phyloP scores from a whole-genome alignment of 1,139 yeast species.

The Zhuliangozyma parablackwelliae region DNA sequence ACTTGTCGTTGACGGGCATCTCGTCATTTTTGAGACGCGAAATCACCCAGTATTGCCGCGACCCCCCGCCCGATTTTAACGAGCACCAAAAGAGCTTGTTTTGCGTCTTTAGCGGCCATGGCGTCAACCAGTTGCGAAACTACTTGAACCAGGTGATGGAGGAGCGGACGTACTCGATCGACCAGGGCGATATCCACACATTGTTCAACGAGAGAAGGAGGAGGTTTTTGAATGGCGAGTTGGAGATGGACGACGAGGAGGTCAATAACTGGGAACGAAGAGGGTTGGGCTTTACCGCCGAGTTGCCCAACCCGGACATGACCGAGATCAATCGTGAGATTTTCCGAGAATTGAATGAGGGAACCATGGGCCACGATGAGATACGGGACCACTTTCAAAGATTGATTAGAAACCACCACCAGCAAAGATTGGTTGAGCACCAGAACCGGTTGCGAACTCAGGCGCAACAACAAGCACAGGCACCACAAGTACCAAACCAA shows the following conservation, averaged over 20 bases:
- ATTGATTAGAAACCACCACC: slow-evolving; percentile 28
- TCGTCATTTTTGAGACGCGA: slow-evolving; percentile 83
- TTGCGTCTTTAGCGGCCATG: slow-evolving; percentile 91
- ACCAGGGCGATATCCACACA: slow-evolving; percentile 36
- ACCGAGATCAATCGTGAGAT: slow-evolving; percentile 31
- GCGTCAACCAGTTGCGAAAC: slow-evolving; percentile 69
- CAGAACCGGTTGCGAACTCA: slow-evolving; percentile 6
- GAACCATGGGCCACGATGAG: slow-evolving; percentile 33
- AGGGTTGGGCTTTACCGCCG: slow-evolving; percentile 6
- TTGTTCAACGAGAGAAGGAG: slow-evolving; percentile 32
- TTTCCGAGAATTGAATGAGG: slow-evolving; percentile 28
- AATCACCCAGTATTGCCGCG: slow-evolving; percentile 81
- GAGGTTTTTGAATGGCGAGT: slow-evolving; percentile 17
- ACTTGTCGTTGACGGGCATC: slow-evolving; percentile 85
- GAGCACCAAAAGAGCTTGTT: slow-evolving; percentile 81
- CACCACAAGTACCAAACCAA: slow-evolving; percentile 1
- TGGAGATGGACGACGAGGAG: slow-evolving; percentile 28
- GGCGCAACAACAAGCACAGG: slow-evolving; percentile 5
- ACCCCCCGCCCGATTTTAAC: slow-evolving; percentile 92
- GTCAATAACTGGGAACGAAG: slow-evolving; percentile 9
- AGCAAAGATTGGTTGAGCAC: slow-evolving; percentile 18
- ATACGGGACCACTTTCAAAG: slow-evolving; percentile 38
- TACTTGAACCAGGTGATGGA: slow-evolving; percentile 50
- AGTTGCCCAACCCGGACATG: slow-evolving; percentile 20
- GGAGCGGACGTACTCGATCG: slow-evolving; percentile 37